Conservation (phyloP, 148 eudicot genomes). For the Camellia lanceoleosa region DNA sequence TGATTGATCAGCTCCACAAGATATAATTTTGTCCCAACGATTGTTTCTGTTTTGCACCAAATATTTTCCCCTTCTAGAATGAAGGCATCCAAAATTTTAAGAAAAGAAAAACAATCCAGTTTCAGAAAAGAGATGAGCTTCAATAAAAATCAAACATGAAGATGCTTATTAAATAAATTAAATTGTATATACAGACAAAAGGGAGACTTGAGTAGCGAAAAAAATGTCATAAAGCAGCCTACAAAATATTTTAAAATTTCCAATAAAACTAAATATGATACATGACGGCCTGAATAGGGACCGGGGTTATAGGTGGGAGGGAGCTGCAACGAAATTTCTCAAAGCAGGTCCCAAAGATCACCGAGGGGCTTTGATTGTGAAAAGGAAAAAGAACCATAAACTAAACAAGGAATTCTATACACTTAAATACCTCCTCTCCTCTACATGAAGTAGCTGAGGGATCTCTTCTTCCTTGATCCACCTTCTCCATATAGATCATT, state of each 20-base stretch:
- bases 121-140: neutral
- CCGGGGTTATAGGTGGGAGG: constrained; percentile 6
- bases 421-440: constrained; percentile 42
- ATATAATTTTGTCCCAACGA: no score
- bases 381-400: constrained; percentile 6
- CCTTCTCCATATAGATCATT: constrained; percentile 95
- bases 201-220: neutral
- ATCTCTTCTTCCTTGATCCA: constrained; percentile 84
- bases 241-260: neutral
- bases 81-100: no score
- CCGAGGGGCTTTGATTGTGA: constrained; percentile 17
- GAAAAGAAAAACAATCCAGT: neutral
- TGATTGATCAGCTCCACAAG: no score
- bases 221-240: constrained; percentile 13
- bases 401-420: constrained; percentile 36
- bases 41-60: no score
- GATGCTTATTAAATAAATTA: constrained; percentile 18
- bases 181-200: constrained; percentile 19
- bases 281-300: constrained; percentile 21
- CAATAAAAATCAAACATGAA: neutral
- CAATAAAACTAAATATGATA: constrained; percentile 21
- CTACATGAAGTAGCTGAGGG: constrained; percentile 96
- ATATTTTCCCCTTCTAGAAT: no score
- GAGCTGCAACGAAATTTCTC: constrained; percentile 18
- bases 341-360: constrained; percentile 16